Evolutionary conservation across 371 early-diverging fungal species (phyloP).

Genomic region (Rhizopus stolonifer): DNA sequence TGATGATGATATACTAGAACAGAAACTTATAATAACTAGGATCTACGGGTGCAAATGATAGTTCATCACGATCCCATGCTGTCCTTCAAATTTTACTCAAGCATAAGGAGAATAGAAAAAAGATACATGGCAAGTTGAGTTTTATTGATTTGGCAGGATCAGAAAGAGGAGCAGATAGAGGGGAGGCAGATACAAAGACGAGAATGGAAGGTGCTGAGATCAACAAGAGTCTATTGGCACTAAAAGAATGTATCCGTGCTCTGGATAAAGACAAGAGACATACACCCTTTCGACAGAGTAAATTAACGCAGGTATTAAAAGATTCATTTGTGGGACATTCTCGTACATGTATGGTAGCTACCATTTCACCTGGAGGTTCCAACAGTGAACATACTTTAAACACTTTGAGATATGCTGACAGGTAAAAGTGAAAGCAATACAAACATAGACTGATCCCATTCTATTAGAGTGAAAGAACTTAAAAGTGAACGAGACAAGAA

Average conservation of each 20-base stretch:
- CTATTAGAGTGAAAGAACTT: slow-evolving; percentile 80
- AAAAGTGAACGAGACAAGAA: slow-evolving; percentile 61
- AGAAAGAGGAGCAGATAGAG: slow-evolving; percentile 97
- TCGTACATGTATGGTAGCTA: slow-evolving; percentile 97
- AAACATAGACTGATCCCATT: too few species aligned
- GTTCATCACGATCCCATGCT: slow-evolving; percentile 85
- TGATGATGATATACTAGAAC: too few species aligned
- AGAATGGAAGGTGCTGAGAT: slow-evolving; percentile 98
- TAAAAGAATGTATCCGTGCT: slow-evolving; percentile 98
- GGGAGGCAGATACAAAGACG: slow-evolving; percentile 87
- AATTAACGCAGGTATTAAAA: slow-evolving; percentile 94
- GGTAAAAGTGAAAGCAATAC: too few species aligned
- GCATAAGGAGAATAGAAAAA: slow-evolving; percentile 51
- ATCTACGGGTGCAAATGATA: slow-evolving; percentile 74
- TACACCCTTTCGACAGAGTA: slow-evolving; percentile 96
- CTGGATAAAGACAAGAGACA: slow-evolving; percentile 91
- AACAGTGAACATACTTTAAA: slow-evolving; percentile 98
- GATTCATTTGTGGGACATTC: slow-evolving; percentile 98
- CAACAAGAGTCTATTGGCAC: slow-evolving; percentile 95
- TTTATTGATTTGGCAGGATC: slow-evolving; percentile 97
- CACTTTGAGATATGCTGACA: slow-evolving; percentile 96
- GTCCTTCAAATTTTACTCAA: slow-evolving; percentile 88
- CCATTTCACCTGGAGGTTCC: slow-evolving; percentile 87
- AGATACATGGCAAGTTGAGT: slow-evolving; percentile 69
- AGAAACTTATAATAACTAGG: too few species aligned